Conservation (phyloP, 495 filamentous ascomycete genomes). For the Annulohypoxylon nitens region DNA sequence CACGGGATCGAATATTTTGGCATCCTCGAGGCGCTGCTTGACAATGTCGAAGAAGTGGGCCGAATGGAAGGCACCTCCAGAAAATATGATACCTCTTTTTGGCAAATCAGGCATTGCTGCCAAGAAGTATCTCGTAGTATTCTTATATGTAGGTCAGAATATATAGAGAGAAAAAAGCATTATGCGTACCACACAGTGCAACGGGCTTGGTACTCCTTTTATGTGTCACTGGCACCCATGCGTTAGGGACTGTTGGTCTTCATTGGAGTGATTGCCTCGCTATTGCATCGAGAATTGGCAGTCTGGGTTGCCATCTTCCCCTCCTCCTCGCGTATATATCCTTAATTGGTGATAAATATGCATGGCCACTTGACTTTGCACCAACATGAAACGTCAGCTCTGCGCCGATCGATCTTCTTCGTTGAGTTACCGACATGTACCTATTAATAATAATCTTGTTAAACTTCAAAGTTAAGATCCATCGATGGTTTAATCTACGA, state of each 20-base stretch:
- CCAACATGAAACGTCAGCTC: background rate
- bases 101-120: background rate
- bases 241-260: too few species aligned
- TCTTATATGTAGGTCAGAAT: background rate
- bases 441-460: background rate
- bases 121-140: background rate
- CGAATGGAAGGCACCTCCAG: constrained; percentile 1
- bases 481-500: background rate
- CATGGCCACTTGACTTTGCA: background rate
- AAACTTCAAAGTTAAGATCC: background rate
- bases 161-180: background rate
- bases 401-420: background rate
- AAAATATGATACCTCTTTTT: constrained; percentile 12
- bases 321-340: background rate
- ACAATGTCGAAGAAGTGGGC: constrained; percentile 14
- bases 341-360: background rate
- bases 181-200: background rate
- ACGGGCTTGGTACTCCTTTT: background rate
- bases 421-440: background rate
- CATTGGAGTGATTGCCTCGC: too few species aligned
- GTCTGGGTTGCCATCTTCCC: background rate
- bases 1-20: background rate
- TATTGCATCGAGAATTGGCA: too few species aligned
- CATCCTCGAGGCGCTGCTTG: constrained; percentile 11
- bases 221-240: background rate